phyloP scores from a whole-genome alignment of 352 stramenopile species.

The Phytophthora foliorum region DNA sequence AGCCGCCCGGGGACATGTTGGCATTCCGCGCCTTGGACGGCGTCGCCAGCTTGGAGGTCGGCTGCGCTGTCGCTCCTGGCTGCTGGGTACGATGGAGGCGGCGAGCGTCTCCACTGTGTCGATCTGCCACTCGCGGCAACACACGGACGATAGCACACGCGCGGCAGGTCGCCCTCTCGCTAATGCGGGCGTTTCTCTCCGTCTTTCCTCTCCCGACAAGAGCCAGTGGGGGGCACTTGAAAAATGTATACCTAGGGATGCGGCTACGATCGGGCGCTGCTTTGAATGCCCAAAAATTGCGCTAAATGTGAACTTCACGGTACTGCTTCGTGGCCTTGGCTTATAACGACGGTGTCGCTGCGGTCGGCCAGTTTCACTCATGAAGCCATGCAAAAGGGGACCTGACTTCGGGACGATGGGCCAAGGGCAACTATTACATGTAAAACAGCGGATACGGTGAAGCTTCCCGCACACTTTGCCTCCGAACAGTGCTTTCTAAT shows the following conservation, averaged over 20 bases:
- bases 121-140: background rate
- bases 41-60: slow-evolving; percentile 28
- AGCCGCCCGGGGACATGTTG: slow-evolving; percentile 28
- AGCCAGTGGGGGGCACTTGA: slow-evolving; percentile 31
- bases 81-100: slow-evolving; percentile 16
- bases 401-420: slow-evolving; percentile 1
- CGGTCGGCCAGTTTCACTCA: too few relatives aligned
- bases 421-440: background rate
- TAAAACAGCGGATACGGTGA: too few relatives aligned
- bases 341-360: too few relatives aligned
- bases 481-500: too few relatives aligned
- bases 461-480: too few relatives aligned
- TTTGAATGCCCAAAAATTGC: slow-evolving; percentile 11
- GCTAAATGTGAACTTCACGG: slow-evolving; percentile 1
- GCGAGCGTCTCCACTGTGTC: slow-evolving; percentile 20
- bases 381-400: slow-evolving; percentile 6
- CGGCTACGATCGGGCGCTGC: slow-evolving; percentile 8
- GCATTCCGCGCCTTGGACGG: slow-evolving; percentile 20
- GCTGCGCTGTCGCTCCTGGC: slow-evolving; percentile 3
- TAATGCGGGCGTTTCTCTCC: slow-evolving; percentile 31
- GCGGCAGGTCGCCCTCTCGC: background rate
- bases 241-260: slow-evolving; percentile 16
- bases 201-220: slow-evolving; percentile 33
- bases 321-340: background rate
- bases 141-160: background rate